Evolutionary conservation across 345 rosid genomes (phyloP).

Genomic region (Gossypium herbaceum): DNA sequence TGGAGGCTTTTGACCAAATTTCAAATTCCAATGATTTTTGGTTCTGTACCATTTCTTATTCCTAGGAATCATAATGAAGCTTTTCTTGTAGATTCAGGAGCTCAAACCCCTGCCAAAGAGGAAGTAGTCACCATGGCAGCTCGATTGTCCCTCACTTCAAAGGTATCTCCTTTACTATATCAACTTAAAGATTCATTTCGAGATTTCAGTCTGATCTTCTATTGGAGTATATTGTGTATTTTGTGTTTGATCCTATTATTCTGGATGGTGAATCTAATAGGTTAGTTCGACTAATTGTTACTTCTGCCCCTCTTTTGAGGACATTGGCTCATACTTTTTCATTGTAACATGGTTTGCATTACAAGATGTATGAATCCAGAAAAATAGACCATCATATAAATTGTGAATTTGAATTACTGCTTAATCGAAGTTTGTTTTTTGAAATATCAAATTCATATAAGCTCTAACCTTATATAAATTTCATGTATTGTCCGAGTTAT

Average conservation of each 20-base stretch:
- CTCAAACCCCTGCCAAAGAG: slow-evolving; percentile 50
- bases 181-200: not conserved
- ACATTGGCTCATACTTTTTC: not conserved
- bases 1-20: slow-evolving; percentile 14
- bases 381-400: not conserved
- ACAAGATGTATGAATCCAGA: not conserved
- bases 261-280: not conserved
- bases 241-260: not conserved
- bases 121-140: slow-evolving; percentile 71
- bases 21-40: not conserved
- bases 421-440: slow-evolving; percentile 1
- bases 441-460: not conserved
- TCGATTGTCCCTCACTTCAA: slow-evolving; percentile 71
- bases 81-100: slow-evolving; percentile 48
- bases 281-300: not conserved
- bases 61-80: slow-evolving; percentile 4
- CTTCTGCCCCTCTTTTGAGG: slow-evolving; percentile 5
- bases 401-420: not conserved
- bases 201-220: not conserved
- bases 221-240: not conserved
- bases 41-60: not conserved
- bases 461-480: not conserved
- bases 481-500: not conserved
- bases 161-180: slow-evolving; percentile 40
- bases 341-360: not conserved